A percentile compares a stretch with the other conserved stretches of the same genome.
Conservation (phyloP, 768 basidiomycete species). For the Mycena latifolia region DNA sequence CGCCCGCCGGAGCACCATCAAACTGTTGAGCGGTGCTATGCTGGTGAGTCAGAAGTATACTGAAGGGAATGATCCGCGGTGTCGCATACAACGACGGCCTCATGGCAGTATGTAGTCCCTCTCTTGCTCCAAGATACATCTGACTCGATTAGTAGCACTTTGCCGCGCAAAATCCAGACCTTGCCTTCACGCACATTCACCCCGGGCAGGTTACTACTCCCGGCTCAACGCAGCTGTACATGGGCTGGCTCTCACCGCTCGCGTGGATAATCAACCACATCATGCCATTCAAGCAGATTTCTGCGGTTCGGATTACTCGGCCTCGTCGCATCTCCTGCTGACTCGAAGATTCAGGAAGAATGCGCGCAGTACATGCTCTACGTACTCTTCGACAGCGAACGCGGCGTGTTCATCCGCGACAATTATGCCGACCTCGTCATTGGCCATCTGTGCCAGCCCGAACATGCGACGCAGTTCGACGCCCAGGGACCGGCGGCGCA, state of each 20-base stretch:
- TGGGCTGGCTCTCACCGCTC: conserved; percentile 15
- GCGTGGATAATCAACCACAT: not conserved
- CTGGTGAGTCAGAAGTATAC: not conserved
- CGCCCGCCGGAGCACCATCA: conserved; percentile 1
- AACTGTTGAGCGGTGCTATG: not conserved
- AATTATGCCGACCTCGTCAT: conserved; percentile 1
- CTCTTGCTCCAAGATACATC: not conserved
- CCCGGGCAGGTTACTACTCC: conserved; percentile 38
- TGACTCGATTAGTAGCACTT: conserved; percentile 30
- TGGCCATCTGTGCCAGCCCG: not conserved
- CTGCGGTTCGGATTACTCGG: conserved; percentile 10
- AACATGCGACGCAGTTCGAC: not conserved
- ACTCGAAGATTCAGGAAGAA: conserved; percentile 11
- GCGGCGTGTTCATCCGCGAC: conserved; percentile 11
- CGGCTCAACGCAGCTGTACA: not conserved
- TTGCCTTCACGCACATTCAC: conserved; percentile 40
- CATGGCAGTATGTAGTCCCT: conserved; percentile 2
- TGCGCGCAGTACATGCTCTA: conserved; percentile 26
- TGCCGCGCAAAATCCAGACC: conserved; percentile 31
- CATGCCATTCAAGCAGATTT: not conserved
- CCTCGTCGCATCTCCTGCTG: no score
- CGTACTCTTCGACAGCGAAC: conserved; percentile 14
- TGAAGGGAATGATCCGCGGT: conserved; percentile 15
- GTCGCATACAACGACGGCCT: conserved; percentile 21
- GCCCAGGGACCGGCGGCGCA: not conserved